phyloP scores from a whole-genome alignment of 2,329 filamentous ascomycete genomes.

The Periconia sp. region DNA sequence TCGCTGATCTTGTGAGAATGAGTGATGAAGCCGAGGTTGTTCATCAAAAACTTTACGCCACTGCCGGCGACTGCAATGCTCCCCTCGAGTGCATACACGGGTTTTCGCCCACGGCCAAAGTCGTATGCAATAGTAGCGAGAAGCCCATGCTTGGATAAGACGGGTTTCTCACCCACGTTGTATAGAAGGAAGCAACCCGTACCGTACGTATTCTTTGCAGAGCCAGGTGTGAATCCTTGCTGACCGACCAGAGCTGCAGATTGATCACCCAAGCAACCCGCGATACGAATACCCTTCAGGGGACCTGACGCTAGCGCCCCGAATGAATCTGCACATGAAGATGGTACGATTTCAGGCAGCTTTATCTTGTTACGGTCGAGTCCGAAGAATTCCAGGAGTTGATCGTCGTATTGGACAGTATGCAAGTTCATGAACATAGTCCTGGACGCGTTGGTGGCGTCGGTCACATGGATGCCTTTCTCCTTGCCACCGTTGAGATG shows the following conservation, averaged over 20 bases:
- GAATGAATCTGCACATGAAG: constrained; percentile 75
- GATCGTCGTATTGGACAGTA: constrained; percentile 79
- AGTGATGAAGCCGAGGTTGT: constrained; percentile 68
- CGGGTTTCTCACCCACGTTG: constrained; percentile 83
- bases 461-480: constrained; percentile 77
- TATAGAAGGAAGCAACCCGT: constrained; percentile 90
- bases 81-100: constrained; percentile 81
- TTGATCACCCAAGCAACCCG: constrained; percentile 87
- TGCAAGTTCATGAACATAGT: constrained; percentile 95
- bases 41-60: constrained; percentile 73
- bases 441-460: constrained; percentile 84
- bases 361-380: constrained; percentile 74
- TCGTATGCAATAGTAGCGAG: constrained; percentile 89
- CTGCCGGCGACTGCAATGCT: constrained; percentile 83
- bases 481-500: constrained; percentile 76
- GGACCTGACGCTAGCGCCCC: constrained; percentile 70
- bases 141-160: constrained; percentile 82
- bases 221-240: constrained; percentile 79
- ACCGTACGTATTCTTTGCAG: constrained; percentile 90
- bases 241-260: constrained; percentile 86
- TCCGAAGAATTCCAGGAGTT: constrained; percentile 78
- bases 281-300: constrained; percentile 73
- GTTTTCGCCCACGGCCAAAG: constrained; percentile 70
- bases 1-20: constrained; percentile 69
- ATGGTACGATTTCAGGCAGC: constrained; percentile 83